Conservation (phyloP, 2,329 filamentous ascomycete species). For the Metarhizium guizhouense region DNA sequence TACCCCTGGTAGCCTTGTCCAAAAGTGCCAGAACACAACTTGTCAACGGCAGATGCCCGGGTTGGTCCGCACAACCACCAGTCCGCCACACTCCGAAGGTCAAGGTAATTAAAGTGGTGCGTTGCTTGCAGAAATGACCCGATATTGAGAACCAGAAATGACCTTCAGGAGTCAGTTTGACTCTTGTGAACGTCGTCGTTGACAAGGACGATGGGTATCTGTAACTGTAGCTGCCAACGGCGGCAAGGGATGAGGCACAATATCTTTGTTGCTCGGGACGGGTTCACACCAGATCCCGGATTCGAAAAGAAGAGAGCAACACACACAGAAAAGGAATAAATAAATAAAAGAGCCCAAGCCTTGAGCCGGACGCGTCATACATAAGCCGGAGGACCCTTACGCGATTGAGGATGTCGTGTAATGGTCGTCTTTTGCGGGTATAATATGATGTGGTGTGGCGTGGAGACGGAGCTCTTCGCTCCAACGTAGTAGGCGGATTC, state of each 20-base stretch:
- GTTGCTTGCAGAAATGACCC: neutral
- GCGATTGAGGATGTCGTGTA: neutral
- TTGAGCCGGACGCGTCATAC: neutral
- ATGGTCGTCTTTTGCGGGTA: neutral
- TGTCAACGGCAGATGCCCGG: constrained; percentile 1
- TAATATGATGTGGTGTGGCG: neutral
- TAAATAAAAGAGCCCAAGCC: neutral
- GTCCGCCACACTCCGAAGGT: neutral
- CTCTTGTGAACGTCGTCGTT: neutral
- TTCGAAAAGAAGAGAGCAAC: too few species aligned
- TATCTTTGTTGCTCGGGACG: neutral
- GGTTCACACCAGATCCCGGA: neutral
- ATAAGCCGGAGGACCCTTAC: neutral
- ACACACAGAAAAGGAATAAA: too few species aligned
- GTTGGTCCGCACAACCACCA: neutral
- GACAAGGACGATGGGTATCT: neutral
- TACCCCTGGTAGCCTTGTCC: constrained; percentile 3
- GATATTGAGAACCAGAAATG: neutral
- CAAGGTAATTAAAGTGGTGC: neutral
- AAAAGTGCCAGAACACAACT: constrained; percentile 1
- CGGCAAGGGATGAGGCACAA: neutral
- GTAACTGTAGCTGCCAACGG: neutral
- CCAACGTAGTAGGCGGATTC: too few species aligned
- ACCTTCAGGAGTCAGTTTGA: neutral
- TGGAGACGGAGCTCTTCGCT: neutral